Conservation (phyloP, 805 yeast genomes). For the Yamadazyma sp. region DNA sequence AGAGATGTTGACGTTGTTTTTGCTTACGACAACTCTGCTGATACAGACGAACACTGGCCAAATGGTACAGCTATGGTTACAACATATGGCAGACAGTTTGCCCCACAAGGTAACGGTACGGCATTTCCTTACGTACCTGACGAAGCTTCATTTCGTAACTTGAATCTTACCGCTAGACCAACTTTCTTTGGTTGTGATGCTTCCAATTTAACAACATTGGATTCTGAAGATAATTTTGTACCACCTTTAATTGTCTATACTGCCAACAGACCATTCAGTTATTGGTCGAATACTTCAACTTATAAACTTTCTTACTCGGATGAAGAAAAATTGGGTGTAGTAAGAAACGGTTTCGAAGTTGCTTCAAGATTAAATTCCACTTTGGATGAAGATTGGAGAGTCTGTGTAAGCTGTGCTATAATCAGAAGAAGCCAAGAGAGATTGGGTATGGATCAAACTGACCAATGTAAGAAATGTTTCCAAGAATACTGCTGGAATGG, state of each 20-base stretch:
- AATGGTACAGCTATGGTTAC: slow-evolving; percentile 31
- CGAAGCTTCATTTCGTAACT: slow-evolving; percentile 51
- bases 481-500: slow-evolving; percentile 77
- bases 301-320: slow-evolving; percentile 59
- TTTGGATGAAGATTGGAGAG: slow-evolving; percentile 61
- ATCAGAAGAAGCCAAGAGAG: slow-evolving; percentile 76
- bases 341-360: slow-evolving; percentile 71
- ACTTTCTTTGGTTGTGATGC: slow-evolving; percentile 83
- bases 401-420: slow-evolving; percentile 81
- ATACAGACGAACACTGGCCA: slow-evolving; percentile 31
- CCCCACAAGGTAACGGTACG: slow-evolving; percentile 49
- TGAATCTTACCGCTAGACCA: slow-evolving; percentile 67
- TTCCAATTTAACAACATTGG: slow-evolving; percentile 53
- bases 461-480: slow-evolving; percentile 72
- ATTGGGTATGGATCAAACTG: slow-evolving; percentile 54
- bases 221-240: slow-evolving; percentile 44
- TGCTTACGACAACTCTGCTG: slow-evolving; percentile 37
- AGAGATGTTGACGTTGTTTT: slow-evolving; percentile 34
- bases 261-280: slow-evolving; percentile 69
- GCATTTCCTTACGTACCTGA: slow-evolving; percentile 83
- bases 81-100: slow-evolving; percentile 36
- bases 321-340: slow-evolving; percentile 54
- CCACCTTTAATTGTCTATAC: slow-evolving; percentile 76
- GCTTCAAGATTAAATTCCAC: slow-evolving; percentile 66
- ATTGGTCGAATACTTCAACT: slow-evolving; percentile 66